These are phyloP conservation scores for Sanguinoderma infundibulare DNA, from an alignment of 1,284 basidiomycete genomes.

Conservation along the genomic window DNA sequence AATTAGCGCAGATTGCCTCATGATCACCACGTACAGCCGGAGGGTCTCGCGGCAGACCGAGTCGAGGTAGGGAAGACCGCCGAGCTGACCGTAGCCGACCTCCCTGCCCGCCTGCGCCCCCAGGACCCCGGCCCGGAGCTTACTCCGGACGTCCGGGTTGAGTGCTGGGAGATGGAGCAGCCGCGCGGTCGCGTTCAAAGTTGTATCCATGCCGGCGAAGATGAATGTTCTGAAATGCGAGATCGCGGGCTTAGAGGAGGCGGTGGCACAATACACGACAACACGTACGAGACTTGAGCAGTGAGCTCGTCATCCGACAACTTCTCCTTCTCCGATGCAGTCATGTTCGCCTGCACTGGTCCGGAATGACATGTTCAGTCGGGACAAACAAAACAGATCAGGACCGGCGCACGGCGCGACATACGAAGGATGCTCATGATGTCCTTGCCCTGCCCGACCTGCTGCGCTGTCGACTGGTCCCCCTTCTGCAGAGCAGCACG, in stretches of 20 bases:
- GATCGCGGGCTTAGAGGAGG: not conserved
- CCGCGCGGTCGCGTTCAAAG: conserved; percentile 33
- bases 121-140: conserved; percentile 30
- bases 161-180: conserved; percentile 28
- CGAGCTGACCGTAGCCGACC: conserved; percentile 35
- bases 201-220: conserved; percentile 35
- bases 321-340: conserved; percentile 25
- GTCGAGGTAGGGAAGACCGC: conserved; percentile 37
- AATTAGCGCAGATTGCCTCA: too few relatives aligned
- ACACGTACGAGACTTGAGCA: conserved; percentile 31
- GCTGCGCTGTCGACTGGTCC: conserved; percentile 26
- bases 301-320: conserved; percentile 29
- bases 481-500: conserved; percentile 29
- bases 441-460: conserved; percentile 47
- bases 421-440: conserved; percentile 48
- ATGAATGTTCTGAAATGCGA: conserved; percentile 31
- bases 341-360: conserved; percentile 33
- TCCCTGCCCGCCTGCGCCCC: conserved; percentile 23
- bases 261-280: not conserved
- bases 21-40: conserved; percentile 30
- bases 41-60: conserved; percentile 39
- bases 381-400: too few relatives aligned
- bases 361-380: too few relatives aligned
- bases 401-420: conserved; percentile 17
- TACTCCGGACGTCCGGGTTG: conserved; percentile 7